Conservation (phyloP, 192 early-diverging fungal species). For the Coemansia sp. region DNA sequence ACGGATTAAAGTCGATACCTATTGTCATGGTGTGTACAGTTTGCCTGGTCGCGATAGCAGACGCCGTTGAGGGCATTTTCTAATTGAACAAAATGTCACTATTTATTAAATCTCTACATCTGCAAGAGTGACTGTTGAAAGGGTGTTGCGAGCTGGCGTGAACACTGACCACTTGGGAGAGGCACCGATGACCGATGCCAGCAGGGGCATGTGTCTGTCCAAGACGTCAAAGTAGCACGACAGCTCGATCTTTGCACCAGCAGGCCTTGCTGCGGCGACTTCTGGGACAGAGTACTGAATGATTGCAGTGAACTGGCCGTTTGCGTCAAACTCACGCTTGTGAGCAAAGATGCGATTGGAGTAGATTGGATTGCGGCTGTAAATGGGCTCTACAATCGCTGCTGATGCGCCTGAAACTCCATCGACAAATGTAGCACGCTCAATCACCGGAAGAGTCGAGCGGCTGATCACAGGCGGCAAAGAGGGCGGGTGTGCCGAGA, state of each 20-base stretch:
- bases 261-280: constrained; percentile 15
- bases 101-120: constrained; percentile 26
- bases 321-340: constrained; percentile 29
- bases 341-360: constrained; percentile 44
- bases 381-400: constrained; percentile 20
- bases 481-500: not conserved
- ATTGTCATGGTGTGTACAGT: constrained; percentile 27
- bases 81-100: constrained; percentile 8
- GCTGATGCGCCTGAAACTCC: constrained; percentile 14
- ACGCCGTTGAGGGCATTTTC: constrained; percentile 38
- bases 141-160: constrained; percentile 38
- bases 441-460: constrained; percentile 37
- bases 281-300: constrained; percentile 39
- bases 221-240: constrained; percentile 50
- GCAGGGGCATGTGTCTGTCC: constrained; percentile 38
- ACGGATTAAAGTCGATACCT: constrained; percentile 27
- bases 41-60: constrained; percentile 29
- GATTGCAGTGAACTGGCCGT: constrained; percentile 23
- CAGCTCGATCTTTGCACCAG: constrained; percentile 25
- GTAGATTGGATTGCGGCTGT: constrained; percentile 30
- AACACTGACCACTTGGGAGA: constrained; percentile 37
- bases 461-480: constrained; percentile 30
- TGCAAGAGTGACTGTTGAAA: constrained; percentile 39
- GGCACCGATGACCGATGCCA: constrained; percentile 26
- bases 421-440: constrained; percentile 37